A percentile compares a stretch with the other conserved stretches of the same genome.
Evolutionary conservation across 306 rosid species (phyloP).

Genomic region (Benincasa hispida): DNA sequence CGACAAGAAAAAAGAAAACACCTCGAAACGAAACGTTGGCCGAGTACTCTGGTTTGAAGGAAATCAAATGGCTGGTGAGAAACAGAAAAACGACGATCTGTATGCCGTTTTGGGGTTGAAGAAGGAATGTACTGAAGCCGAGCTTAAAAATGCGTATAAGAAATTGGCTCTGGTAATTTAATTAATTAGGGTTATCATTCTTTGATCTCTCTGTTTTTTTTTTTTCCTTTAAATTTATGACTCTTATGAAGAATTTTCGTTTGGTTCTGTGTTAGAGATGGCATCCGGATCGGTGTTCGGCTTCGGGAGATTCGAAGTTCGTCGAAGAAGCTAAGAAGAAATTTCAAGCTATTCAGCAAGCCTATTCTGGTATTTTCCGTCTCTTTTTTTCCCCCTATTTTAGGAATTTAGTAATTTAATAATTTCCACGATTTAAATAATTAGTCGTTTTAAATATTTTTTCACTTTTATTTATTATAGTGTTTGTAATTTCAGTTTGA

Average conservation of each 20-base stretch:
- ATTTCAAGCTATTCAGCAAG: conserved; percentile 77
- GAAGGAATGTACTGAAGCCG: conserved; percentile 65
- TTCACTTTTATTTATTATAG: too few relatives aligned
- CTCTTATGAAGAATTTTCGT: background rate
- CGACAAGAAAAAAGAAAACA: background rate
- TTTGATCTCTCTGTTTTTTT: background rate
- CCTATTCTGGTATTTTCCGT: conserved; percentile 73
- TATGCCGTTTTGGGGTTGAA: conserved; percentile 66
- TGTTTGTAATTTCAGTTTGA: too few relatives aligned
- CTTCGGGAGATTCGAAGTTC: conserved; percentile 53
- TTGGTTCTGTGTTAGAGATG: conserved; percentile 56
- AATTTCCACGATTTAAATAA: background rate
- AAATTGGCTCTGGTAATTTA: conserved; percentile 42
- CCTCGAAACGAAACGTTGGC: too few relatives aligned
- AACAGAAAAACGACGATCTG: conserved; percentile 42
- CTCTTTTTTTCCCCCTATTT: background rate
- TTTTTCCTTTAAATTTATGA: background rate
- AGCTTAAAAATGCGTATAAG: conserved; percentile 72
- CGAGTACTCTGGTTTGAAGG: background rate
- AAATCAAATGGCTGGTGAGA: conserved; percentile 42
- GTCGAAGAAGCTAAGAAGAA: conserved; percentile 86
- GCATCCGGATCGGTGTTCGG: conserved; percentile 99
- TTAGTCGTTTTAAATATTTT: background rate
- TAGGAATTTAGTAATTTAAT: background rate
- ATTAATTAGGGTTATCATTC: too few relatives aligned